Evolutionary conservation across 306 rosid species (phyloP).

Genomic region (Pyrus pyrifolia): DNA sequence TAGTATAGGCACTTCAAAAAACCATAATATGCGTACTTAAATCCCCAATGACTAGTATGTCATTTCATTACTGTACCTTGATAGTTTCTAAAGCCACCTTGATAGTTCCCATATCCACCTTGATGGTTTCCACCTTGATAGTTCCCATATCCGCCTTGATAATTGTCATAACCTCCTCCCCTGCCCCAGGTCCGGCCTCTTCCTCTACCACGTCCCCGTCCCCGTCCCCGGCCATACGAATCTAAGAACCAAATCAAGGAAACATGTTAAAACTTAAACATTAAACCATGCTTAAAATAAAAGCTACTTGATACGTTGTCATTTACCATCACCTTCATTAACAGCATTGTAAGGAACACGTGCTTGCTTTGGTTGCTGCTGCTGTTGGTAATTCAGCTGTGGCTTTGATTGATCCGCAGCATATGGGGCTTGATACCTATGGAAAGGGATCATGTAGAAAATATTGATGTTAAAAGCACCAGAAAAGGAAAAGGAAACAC

Average conservation of each 20-base stretch:
- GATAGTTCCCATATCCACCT: constrained; percentile 21
- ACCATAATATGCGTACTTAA: background rate
- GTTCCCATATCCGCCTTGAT: constrained; percentile 21
- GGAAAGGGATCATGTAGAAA: background rate
- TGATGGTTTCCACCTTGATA: constrained; percentile 54
- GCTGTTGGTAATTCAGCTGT: constrained; percentile 69
- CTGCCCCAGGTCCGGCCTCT: constrained; percentile 81
- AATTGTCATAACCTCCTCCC: constrained; percentile 65
- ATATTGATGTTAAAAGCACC: background rate
- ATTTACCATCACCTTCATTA: constrained; percentile 55
- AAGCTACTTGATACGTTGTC: background rate
- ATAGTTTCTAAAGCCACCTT: background rate
- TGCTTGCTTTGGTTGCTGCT: constrained; percentile 48
- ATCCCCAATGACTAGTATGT: background rate
- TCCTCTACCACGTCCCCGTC: constrained; percentile 84
- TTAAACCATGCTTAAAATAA: background rate
- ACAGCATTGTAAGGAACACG: constrained; percentile 63
- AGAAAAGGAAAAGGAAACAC: background rate
- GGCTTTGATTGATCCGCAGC: constrained; percentile 53
- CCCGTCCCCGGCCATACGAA: constrained; percentile 77
- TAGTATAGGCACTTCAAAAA: background rate
- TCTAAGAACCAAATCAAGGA: constrained; percentile 34
- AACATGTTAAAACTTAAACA: constrained; percentile 3
- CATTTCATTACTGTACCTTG: constrained; percentile 1
- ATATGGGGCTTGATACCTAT: constrained; percentile 74